Percentiles rank a stretch among this genome's conserved stretches.
These are phyloP conservation scores for Termitomyces sp. DNA, from an alignment of 768 basidiomycete genomes.

Conservation along the genomic window DNA sequence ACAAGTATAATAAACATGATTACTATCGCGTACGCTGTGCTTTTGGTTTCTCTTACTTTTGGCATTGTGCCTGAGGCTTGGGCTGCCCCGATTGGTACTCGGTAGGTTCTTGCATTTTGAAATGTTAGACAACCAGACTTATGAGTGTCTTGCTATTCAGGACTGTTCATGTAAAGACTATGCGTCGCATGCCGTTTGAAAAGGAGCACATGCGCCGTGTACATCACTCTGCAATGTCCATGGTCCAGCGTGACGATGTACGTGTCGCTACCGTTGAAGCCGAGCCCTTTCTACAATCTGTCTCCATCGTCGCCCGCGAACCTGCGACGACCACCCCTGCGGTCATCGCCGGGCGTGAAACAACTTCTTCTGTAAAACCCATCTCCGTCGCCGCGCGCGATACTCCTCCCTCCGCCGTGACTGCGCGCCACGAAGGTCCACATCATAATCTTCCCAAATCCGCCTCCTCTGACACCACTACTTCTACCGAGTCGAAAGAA, in stretches of 20 bases:
- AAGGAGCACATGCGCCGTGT: constrained; percentile 7
- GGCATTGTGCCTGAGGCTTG: constrained; percentile 7
- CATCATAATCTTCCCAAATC: background rate
- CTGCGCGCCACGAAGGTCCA: background rate
- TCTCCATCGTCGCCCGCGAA: background rate
- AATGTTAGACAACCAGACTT: background rate
- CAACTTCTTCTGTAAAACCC: background rate
- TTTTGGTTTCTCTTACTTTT: constrained; percentile 12
- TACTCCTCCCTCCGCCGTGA: background rate
- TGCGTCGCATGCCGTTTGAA: constrained; percentile 11
- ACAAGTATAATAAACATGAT: constrained; percentile 8
- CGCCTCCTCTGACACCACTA: background rate
- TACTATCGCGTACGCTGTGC: constrained; percentile 13
- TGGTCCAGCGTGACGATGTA: constrained; percentile 2
- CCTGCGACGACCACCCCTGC: background rate
- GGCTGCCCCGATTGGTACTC: constrained; percentile 15
- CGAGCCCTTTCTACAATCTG: background rate
- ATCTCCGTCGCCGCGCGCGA: background rate
- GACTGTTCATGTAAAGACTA: constrained; percentile 3
- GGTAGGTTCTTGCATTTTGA: constrained; percentile 2
- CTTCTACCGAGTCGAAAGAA: background rate
- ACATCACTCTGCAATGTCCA: constrained; percentile 10
- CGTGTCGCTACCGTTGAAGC: background rate
- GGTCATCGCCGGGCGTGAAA: background rate
- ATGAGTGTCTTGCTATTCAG: background rate